Conservation (phyloP, 2,329 filamentous ascomycete genomes). For the Emmonsia crescens region DNA sequence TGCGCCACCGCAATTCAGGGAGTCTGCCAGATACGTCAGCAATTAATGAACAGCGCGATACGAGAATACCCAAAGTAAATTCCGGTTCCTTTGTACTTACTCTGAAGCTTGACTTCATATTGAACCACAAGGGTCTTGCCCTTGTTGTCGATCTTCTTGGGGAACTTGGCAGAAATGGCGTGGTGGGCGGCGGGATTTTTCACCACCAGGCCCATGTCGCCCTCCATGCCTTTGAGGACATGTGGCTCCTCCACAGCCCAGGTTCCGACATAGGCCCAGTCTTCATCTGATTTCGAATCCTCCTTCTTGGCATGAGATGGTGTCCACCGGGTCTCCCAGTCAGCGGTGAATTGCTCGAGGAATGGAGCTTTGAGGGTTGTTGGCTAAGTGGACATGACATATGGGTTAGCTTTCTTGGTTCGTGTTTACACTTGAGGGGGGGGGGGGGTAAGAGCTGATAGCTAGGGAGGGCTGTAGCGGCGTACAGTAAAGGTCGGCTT, state of each 20-base stretch:
- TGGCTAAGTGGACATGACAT: slow-evolving; percentile 47
- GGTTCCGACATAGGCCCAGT: slow-evolving; percentile 95
- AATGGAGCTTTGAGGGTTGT: slow-evolving; percentile 83
- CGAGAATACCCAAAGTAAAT: not conserved
- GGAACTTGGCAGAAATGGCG: slow-evolving; percentile 98
- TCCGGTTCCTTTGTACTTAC: slow-evolving; percentile 47
- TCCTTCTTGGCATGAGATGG: slow-evolving; percentile 96
- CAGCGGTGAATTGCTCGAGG: slow-evolving; percentile 95
- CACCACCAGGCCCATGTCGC: slow-evolving; percentile 92
- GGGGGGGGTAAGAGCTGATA: slow-evolving; percentile 1
- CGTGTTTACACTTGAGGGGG: not conserved
- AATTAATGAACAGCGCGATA: slow-evolving; percentile 20
- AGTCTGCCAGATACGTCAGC: slow-evolving; percentile 47
- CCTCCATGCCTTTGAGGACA: slow-evolving; percentile 82
- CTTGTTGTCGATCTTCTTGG: slow-evolving; percentile 93
- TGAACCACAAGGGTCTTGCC: slow-evolving; percentile 94
- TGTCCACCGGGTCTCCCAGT: slow-evolving; percentile 91
- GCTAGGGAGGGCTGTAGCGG: slow-evolving; percentile 15
- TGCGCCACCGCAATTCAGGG: slow-evolving; percentile 93
- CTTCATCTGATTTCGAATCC: slow-evolving; percentile 65
- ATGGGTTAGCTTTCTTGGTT: slow-evolving; percentile 10
- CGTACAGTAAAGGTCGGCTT: slow-evolving; percentile 83
- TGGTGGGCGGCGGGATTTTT: slow-evolving; percentile 98
- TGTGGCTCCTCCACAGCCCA: slow-evolving; percentile 93
- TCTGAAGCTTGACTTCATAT: slow-evolving; percentile 98